Evolutionary conservation across 305 asterid species (phyloP), one percentile per base, ranked within the genome.

Genomic region (Solanum hybrid): DNA sequence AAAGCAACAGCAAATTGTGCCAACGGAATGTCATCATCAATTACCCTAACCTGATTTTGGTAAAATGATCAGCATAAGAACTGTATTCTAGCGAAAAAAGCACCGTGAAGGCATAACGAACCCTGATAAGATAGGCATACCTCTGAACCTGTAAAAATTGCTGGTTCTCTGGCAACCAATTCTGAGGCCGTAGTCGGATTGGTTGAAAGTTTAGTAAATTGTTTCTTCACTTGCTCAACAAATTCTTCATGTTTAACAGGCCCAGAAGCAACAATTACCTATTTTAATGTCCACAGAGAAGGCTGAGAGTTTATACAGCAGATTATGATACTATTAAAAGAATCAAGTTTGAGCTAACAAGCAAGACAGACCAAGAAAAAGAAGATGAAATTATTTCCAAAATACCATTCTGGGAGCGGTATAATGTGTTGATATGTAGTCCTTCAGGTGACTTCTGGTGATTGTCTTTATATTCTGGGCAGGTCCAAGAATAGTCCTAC

Each of bases 141-240:
- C 97, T 97, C 99, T 83, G 99, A 97, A 83, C 99, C 99, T 16
- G 99, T 97, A 92, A 97, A 96, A 88, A 92, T 90, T 78, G 99
- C 93, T 89, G 99, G 98, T 84, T 93, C 95, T 71, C 92, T 92
- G 67, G 95, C 91, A 91, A 94, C 96, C 90, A 97, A 92, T 34
- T 96, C 95, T 87, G 97, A 89, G 88, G 97, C 86, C 24, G 97
- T 94, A 73, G 94, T 93, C 80, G 97, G 92, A 89, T 94, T 87
- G 14, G 95, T 77, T 40, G 98, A 95, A 92, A 96, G 84, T 78
- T 93, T 95, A 7, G 96, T 96, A 89, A 97, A 96, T 83, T 93
- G 86, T 74, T 93, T 95, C 91, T 94, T 92, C 92, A 94, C 97
- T 90, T 92, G 92, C 81, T 94, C 97, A 84, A 95, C 98, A 89